Base-by-base conservation (phyloP, 2,329 filamentous ascomycete genomes). In the Chrysoporthe austroafricana region DNA sequence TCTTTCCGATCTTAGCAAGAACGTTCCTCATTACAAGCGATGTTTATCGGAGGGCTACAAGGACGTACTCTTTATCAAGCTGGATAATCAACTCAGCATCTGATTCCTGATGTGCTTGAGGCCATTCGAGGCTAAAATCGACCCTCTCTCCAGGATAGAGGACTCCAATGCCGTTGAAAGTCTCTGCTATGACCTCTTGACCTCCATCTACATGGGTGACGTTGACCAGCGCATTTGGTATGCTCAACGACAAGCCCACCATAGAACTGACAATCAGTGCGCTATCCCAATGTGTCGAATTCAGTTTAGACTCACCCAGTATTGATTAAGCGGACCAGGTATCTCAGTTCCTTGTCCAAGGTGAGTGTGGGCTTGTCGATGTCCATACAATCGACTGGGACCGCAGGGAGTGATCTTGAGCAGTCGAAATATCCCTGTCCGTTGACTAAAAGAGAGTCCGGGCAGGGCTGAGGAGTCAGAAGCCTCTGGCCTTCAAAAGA, bases 391-490 rank as follows among this genome's bases (percentile, higher is more conserved):
- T 85, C 77, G 3, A 85, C 71, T 3, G 82, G 82, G 5, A 78
- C 74, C 21, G 80, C 80, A 62, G 80, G 79, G 0, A 82, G 77
- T 18, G 81, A 80, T 78, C 79, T 80, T 0, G 78, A 78, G 70
- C 83, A 85, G 32, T 80, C 73, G 65, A 83, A 85, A 7, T 70
- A 69, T 1, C 83, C 83, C 4, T 71, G 72, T 26, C 82, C 83
- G 69, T 85, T 85, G 39, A 85, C 72, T 0, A 85, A 70, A 1
- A 85, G 69, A 0, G 81, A 83, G 64, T 84, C 81, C 1, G 83
- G 83, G 9, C 81, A 79, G 3, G 83, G 83, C 80, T 84, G 64
- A 26, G 26, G 48, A 11, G 36, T 54, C 4, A 50, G 14, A 32
- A 11, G 2, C 42, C 36, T 59, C 5, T 11, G 44, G 5, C 26